Conservation (phyloP, 2,329 filamentous ascomycete genomes). For the Cercospora brassicicola region DNA sequence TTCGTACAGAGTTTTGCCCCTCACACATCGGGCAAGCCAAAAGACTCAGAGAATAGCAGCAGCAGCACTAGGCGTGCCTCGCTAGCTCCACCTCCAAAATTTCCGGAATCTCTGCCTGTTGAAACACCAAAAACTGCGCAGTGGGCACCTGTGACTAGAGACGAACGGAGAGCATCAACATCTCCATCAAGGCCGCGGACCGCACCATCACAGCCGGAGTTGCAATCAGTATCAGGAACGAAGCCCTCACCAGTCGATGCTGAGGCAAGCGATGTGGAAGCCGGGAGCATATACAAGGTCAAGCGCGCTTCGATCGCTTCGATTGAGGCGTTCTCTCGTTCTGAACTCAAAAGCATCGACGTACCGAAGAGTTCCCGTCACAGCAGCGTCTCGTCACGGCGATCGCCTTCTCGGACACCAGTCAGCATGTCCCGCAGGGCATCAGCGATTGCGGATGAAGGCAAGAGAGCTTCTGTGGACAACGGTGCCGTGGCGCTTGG, state of each 20-base stretch:
- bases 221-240: background rate
- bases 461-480: background rate
- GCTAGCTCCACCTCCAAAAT: background rate
- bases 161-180: slow-evolving; percentile 1
- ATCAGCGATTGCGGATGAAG: background rate
- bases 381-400: slow-evolving; percentile 22
- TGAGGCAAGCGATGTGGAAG: background rate
- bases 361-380: slow-evolving; percentile 25
- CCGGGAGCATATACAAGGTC: slow-evolving; percentile 12
- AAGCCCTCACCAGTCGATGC: background rate
- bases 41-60: background rate
- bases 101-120: background rate
- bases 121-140: background rate
- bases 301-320: slow-evolving; percentile 40
- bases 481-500: background rate
- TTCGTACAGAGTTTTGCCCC: slow-evolving; percentile 35
- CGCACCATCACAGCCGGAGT: background rate
- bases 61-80: background rate
- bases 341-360: slow-evolving; percentile 37
- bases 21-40: background rate
- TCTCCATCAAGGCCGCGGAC: slow-evolving; percentile 7
- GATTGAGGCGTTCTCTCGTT: slow-evolving; percentile 38
- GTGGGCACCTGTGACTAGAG: background rate
- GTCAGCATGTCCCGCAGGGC: background rate
- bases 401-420: slow-evolving; percentile 22